Evolutionary conservation across 2,329 filamentous ascomycete species (phyloP).

Genomic region (Exophiala sp.): DNA sequence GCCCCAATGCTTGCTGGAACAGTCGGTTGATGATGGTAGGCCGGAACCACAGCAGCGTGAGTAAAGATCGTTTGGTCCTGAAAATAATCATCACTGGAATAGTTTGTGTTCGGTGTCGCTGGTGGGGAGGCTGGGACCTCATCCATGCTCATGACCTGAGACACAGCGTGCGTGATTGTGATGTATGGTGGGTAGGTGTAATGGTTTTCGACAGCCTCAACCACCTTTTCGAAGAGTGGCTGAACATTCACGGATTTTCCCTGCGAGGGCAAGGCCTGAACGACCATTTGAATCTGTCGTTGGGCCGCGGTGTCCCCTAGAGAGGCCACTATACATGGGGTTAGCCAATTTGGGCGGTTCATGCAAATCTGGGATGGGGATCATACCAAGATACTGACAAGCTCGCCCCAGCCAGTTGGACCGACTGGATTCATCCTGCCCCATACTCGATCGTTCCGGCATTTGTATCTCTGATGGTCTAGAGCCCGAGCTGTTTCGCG

Average conservation of each 20-base stretch:
- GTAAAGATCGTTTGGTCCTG: conserved; percentile 55
- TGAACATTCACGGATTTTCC: conserved; percentile 36
- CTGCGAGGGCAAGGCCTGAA: conserved; percentile 56
- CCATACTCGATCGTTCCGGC: conserved; percentile 13
- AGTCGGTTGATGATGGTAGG: conserved; percentile 55
- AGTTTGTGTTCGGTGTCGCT: conserved; percentile 50
- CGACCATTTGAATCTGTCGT: conserved; percentile 54
- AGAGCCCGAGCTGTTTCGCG: conserved; percentile 10
- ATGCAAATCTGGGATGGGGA: too few relatives aligned
- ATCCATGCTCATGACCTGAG: conserved; percentile 55
- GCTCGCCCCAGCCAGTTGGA: conserved; percentile 20
- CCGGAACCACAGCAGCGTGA: conserved; percentile 57
- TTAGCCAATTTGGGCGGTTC: conserved; percentile 7
- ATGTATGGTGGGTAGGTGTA: conserved; percentile 54
- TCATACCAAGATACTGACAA: conserved; percentile 19
- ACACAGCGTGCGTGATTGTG: conserved; percentile 62
- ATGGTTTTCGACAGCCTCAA: conserved; percentile 53
- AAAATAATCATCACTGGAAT: conserved; percentile 59
- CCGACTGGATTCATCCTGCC: conserved; percentile 8
- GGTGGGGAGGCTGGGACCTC: conserved; percentile 63
- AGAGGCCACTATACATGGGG: conserved; percentile 6
- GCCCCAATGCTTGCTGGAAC: conserved; percentile 38
- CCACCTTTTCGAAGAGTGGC: conserved; percentile 52
- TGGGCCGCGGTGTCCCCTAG: conserved; percentile 10
- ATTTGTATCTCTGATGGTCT: conserved; percentile 21